A percentile compares a stretch with the other conserved stretches of the same genome.
Evolutionary conservation across 805 yeast genomes (phyloP).

Genomic region (Trichomonascus vanleenenianus): DNA sequence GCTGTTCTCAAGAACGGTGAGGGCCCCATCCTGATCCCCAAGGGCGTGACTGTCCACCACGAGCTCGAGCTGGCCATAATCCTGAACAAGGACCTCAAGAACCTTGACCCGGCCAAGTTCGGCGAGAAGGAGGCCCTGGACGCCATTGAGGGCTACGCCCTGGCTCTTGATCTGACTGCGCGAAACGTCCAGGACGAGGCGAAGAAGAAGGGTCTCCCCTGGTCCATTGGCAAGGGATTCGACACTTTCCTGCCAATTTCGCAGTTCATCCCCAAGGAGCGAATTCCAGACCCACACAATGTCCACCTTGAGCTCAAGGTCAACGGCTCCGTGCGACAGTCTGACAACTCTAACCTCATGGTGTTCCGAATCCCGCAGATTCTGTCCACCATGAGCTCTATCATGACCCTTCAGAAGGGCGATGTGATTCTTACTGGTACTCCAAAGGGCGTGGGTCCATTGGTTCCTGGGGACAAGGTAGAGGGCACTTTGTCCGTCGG

Average conservation of each 20-base stretch:
- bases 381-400: conserved; percentile 69
- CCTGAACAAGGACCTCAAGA: conserved; percentile 53
- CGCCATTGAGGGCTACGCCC: conserved; percentile 76
- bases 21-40: conserved; percentile 80
- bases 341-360: conserved; percentile 75
- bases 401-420: conserved; percentile 86
- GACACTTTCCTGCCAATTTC: conserved; percentile 94
- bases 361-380: conserved; percentile 78
- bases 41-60: conserved; percentile 75
- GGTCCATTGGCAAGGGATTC: conserved; percentile 95
- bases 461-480: conserved; percentile 71
- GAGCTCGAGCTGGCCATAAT: conserved; percentile 88
- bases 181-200: conserved; percentile 94
- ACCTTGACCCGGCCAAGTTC: conserved; percentile 50
- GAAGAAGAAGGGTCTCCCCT: conserved; percentile 87
- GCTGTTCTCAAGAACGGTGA: conserved; percentile 55
- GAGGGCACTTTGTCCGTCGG: conserved; percentile 53
- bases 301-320: conserved; percentile 56
- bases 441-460: conserved; percentile 92
- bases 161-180: conserved; percentile 92
- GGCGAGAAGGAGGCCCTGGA: conserved; percentile 62
- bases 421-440: conserved; percentile 93
- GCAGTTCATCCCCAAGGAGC: conserved; percentile 52
- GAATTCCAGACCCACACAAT: conserved; percentile 66
- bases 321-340: conserved; percentile 63